phyloP scores from a whole-genome alignment of 1,284 basidiomycete species.

The Agaricales sp. region DNA sequence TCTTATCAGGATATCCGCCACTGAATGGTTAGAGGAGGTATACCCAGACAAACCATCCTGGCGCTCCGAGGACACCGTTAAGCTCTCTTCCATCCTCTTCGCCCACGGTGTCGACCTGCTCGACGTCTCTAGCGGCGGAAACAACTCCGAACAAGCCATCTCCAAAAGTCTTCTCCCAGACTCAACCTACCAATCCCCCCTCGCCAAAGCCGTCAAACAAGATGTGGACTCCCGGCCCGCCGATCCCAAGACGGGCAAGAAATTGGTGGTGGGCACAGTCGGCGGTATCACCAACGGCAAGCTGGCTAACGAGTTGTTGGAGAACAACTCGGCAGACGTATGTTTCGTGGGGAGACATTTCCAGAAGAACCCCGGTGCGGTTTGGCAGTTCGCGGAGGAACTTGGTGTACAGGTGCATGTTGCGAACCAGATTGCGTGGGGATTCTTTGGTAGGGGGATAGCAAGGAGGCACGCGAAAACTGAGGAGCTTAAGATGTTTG shows the following conservation, averaged over 20 bases:
- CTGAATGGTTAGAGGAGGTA: conserved; percentile 41
- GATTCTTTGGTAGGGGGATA: conserved; percentile 24
- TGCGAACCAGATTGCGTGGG: conserved; percentile 45
- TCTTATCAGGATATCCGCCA: conserved; percentile 34
- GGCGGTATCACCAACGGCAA: conserved; percentile 43
- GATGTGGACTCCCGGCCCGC: conserved; percentile 19
- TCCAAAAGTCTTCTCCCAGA: conserved; percentile 29
- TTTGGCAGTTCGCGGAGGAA: conserved; percentile 43
- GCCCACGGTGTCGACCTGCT: conserved; percentile 44
- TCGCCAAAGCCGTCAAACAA: conserved; percentile 41
- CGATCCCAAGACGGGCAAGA: too few species aligned
- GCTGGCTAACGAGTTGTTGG: conserved; percentile 43
- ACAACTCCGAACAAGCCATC: conserved; percentile 27
- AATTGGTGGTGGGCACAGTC: conserved; percentile 42
- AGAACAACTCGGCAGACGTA: conserved; percentile 34
- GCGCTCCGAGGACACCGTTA: conserved; percentile 41
- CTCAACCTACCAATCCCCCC: conserved; percentile 34
- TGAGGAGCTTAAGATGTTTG: too few species aligned
- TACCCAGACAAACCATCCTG: conserved; percentile 32
- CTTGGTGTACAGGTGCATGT: conserved; percentile 31
- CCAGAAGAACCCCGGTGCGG: conserved; percentile 43
- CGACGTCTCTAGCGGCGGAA: conserved; percentile 44
- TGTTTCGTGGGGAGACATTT: conserved; percentile 44
- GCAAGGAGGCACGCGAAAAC: too few species aligned
- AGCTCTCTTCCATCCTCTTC: conserved; percentile 30